Percentiles rank a stretch among this genome's conserved stretches.
phyloP scores from a whole-genome alignment of 225 moss, liverwort and hornwort species.

The Physcomitrium patens region DNA sequence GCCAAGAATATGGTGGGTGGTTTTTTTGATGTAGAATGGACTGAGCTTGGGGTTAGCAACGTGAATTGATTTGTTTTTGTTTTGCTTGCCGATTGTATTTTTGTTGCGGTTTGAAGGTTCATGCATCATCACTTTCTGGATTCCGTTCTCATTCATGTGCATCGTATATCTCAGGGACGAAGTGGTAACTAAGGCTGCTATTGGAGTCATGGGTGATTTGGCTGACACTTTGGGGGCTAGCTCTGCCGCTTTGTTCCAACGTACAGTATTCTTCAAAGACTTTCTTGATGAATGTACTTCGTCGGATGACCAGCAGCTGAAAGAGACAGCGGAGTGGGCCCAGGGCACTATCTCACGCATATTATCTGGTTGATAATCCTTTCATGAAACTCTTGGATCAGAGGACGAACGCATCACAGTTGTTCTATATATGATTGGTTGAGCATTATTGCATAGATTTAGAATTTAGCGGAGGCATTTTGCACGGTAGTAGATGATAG shows the following conservation, averaged over 20 bases:
- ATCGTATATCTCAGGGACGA: conserved; percentile 48
- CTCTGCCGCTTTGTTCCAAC: conserved; percentile 55
- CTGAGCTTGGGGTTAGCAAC: too few relatives aligned
- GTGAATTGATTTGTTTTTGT: too few relatives aligned
- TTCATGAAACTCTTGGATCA: conserved; percentile 26
- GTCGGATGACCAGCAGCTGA: conserved; percentile 62
- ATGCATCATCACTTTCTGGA: not conserved
- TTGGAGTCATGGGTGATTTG: conserved; percentile 67
- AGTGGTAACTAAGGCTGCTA: conserved; percentile 64
- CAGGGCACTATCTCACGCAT: conserved; percentile 57
- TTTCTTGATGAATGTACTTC: conserved; percentile 65
- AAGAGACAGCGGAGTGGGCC: conserved; percentile 68
- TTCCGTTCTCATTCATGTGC: not conserved
- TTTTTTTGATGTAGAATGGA: too few relatives aligned
- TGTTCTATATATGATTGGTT: conserved; percentile 66
- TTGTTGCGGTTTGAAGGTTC: too few relatives aligned
- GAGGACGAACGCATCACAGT: conserved; percentile 41
- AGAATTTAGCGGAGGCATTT: conserved; percentile 55
- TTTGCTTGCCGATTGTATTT: too few relatives aligned
- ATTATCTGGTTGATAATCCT: conserved; percentile 43
- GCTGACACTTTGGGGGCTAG: conserved; percentile 60
- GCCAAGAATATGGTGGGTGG: too few relatives aligned
- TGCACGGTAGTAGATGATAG: conserved; percentile 62
- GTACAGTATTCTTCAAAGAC: conserved; percentile 53
- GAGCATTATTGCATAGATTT: conserved; percentile 56